Percentiles rank a stretch among this genome's conserved stretches.
Evolutionary conservation across 2,329 filamentous ascomycete genomes (phyloP).

Genomic region (Claviceps monticola): DNA sequence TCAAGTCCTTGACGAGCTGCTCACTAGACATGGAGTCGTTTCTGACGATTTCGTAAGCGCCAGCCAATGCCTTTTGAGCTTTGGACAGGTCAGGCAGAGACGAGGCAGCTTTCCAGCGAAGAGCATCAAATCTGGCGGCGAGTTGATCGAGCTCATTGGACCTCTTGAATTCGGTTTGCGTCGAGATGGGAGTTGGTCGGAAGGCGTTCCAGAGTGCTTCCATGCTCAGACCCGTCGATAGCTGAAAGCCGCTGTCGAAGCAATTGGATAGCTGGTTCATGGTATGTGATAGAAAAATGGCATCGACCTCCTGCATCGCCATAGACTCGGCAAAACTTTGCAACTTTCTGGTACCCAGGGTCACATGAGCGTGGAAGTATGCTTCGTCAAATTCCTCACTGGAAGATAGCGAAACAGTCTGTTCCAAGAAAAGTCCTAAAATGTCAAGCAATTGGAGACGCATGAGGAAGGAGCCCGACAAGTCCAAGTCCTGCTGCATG

Average conservation of each 20-base stretch:
- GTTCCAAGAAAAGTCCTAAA: constrained; percentile 40
- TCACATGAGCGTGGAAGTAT: constrained; percentile 48
- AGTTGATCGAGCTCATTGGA: constrained; percentile 40
- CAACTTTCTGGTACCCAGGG: constrained; percentile 32
- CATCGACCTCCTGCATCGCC: constrained; percentile 12
- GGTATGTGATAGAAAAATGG: constrained; percentile 26
- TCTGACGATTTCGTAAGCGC: constrained; percentile 42
- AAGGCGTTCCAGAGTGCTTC: constrained; percentile 63
- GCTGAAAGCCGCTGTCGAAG: constrained; percentile 57
- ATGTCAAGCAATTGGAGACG: constrained; percentile 17
- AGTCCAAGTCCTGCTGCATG: constrained; percentile 20
- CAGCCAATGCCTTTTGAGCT: constrained; percentile 39
- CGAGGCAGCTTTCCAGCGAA: constrained; percentile 44
- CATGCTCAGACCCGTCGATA: constrained; percentile 68
- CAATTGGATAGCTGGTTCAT: constrained; percentile 31
- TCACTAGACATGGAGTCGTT: constrained; percentile 25
- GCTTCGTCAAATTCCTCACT: constrained; percentile 42
- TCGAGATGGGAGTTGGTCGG: constrained; percentile 45
- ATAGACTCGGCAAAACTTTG: constrained; percentile 17
- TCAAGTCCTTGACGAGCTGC: constrained; percentile 34
- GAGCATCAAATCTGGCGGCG: constrained; percentile 43
- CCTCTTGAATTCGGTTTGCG: constrained; percentile 29
- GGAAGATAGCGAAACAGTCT: constrained; percentile 35
- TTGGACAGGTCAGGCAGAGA: constrained; percentile 37
- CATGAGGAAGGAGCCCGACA: constrained; percentile 4